A percentile compares a stretch with the other conserved stretches of the same genome.
These are phyloP conservation scores for Eutrema salsugineum DNA, from an alignment of 441 rosid genomes.

Conservation along the genomic window DNA sequence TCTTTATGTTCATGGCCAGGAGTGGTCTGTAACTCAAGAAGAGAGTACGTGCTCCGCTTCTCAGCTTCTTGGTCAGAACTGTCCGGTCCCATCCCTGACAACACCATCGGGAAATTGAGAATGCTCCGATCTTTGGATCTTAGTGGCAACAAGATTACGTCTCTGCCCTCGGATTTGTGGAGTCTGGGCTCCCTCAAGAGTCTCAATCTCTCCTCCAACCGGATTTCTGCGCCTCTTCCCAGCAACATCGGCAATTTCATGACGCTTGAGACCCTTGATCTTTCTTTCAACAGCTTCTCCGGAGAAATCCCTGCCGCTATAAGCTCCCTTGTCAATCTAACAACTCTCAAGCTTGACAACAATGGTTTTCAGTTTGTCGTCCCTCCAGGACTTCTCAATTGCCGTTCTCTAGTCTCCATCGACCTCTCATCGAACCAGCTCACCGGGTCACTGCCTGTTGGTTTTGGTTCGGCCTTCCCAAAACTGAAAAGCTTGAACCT, in stretches of 20 bases:
- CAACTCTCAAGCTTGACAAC: slow-evolving; percentile 50
- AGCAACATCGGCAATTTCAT: slow-evolving; percentile 83
- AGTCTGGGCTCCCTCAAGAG: slow-evolving; percentile 56
- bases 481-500: slow-evolving; percentile 63
- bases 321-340: slow-evolving; percentile 50
- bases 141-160: slow-evolving; percentile 74
- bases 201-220: slow-evolving; percentile 74
- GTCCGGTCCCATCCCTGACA: slow-evolving; percentile 77
- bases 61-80: slow-evolving; percentile 56
- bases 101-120: slow-evolving; percentile 78
- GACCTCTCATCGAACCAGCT: slow-evolving; percentile 81
- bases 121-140: slow-evolving; percentile 72
- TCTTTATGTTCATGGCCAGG: slow-evolving; percentile 72
- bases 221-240: slow-evolving; percentile 56
- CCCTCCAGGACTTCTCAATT: slow-evolving; percentile 53
- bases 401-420: slow-evolving; percentile 52
- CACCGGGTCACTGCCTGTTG: slow-evolving; percentile 59
- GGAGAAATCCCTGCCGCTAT: slow-evolving; percentile 81
- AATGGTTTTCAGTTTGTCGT: slow-evolving; percentile 58
- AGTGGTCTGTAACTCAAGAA: slow-evolving; percentile 52
- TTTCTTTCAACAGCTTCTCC: slow-evolving; percentile 68
- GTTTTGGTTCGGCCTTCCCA: slow-evolving; percentile 64
- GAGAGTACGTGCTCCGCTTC: slow-evolving; percentile 42
- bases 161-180: slow-evolving; percentile 89
- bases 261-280: slow-evolving; percentile 58